Evolutionary conservation across 306 rosid species (phyloP), one percentile per base, ranked within the genome.

Genomic region (Aeschynomene evenia): DNA sequence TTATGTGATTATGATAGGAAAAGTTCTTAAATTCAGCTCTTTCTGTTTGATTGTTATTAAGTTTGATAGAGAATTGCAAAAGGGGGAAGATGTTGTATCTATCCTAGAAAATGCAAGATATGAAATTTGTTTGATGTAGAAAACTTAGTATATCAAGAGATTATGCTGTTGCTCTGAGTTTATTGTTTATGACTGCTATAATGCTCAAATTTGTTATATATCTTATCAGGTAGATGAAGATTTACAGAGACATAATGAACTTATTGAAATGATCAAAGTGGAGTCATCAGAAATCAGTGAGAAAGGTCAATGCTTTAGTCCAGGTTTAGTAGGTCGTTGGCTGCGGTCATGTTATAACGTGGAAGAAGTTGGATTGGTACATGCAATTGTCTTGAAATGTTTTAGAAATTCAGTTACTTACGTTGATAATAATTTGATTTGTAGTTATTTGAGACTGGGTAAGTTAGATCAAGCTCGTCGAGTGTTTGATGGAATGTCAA

Each of bases 191-290:
- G 56, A 46, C 66, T 59, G 57, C 28, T 15, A 20, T 40, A 9
- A 39, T 36, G 36, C 26, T 37, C 24, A 64, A 57, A 28, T 66
- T 64, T 45, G 69, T 62, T 52, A 6, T 36, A 22, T 42, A 24
- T 21, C 34, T 71, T 46, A 74, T 76, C 81, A 93, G 98, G 69
- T 90, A 71, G 98, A 93, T 58, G 90, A 85, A 63, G 98, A 93
- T 68, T 73, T 90, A 21, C 89, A 88, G 75, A 82, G 91, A 55
- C 90, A 93, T 65, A 77, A 82, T 48, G 82, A 82, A 70, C 87
- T 88, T 78, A 83, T 88, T 64, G 66, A 82, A 68, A 80, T 65
- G 68, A 70, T 90, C 68, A 85, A 74, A 76, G 72, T 63, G 33
- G 29, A 72, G 54, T 76, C 87, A 49, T 70, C 82, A 5, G 85